Base-by-base conservation (phyloP, 495 filamentous ascomycete species). In the Amphirosellinia nigrospora region DNA sequence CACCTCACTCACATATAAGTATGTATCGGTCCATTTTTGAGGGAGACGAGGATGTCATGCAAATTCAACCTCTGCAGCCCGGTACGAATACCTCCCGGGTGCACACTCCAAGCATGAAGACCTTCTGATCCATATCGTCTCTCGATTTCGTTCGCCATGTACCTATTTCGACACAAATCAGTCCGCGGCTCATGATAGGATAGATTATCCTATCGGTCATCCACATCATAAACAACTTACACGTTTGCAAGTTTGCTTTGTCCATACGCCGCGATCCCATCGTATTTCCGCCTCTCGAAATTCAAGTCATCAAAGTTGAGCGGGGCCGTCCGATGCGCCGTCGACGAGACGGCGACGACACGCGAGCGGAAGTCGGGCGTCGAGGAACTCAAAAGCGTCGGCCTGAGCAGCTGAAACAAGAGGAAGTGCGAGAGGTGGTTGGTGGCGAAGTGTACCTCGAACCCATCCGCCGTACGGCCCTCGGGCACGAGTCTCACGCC, bases 351-450 rank as follows among this genome's bases (percentile, higher is more conserved):
- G 52, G 75, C 76, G 8, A 84, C 76, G 26, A 83, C 77, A 43
- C 82, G 75, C 23, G 72, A 74, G 16, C 74, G 70, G 68, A 75
- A 70, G 3, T 64, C 53, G 21, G 74, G 70, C 10, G 75, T 74
- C 19, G 80, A 75, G 30, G 75, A 77, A 16, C 78, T 70, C 19
- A 86, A 76, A 10, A 87, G 75, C 38, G 80, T 61, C 23, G 76
- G 72, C 70, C 82, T 79, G 38, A 88, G 81, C 5, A 84, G 80
- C n/a, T 82, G 68, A 75, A 87, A 85, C n/a, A 88, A 75, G 28
- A 86, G 81, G 75, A 86, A 87, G 69, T 89, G 86, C 8, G 70
- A 78, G 0, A 87, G 75, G 71, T 88, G 82, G 74, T 88, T 86
- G 0, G 82, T 85, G 16, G 78, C 82, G 64, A 89, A 82, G 61